phyloP scores from a whole-genome alignment of 2,329 filamentous ascomycete genomes.

The Aspergillus tubingensis region DNA sequence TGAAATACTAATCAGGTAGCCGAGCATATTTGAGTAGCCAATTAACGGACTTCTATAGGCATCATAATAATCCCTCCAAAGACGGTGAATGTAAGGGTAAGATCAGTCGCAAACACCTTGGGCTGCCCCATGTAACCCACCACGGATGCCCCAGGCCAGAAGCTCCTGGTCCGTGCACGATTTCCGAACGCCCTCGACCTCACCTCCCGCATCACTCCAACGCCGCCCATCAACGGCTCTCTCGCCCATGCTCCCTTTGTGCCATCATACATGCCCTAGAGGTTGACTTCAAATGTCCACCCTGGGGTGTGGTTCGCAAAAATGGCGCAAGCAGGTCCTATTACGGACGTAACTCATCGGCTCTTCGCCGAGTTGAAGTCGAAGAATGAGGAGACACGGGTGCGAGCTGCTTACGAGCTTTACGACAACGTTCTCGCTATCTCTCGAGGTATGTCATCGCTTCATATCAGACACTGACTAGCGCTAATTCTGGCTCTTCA shows the following conservation, averaged over 20 bases:
- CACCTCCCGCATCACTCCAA: constrained; percentile 26
- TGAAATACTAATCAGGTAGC: not conserved
- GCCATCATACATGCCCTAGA: constrained; percentile 31
- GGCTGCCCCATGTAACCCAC: not conserved
- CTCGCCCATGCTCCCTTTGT: constrained; percentile 22
- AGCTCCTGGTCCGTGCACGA: constrained; percentile 30
- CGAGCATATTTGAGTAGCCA: not conserved
- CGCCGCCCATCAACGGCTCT: constrained; percentile 18
- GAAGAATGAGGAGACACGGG: constrained; percentile 54
- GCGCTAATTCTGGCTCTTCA: constrained; percentile 16
- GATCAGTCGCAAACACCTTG: not conserved
- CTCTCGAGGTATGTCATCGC: constrained; percentile 44
- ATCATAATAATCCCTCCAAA: not conserved
- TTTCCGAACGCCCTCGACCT: constrained; percentile 26
- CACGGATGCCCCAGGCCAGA: constrained; percentile 16
- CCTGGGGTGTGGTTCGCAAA: constrained; percentile 39
- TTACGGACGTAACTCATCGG: constrained; percentile 55
- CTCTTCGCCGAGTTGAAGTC: constrained; percentile 60
- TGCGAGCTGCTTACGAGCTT: constrained; percentile 52
- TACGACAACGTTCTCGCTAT: constrained; percentile 49
- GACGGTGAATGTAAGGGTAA: not conserved
- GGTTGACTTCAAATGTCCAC: constrained; percentile 43
- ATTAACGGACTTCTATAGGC: not conserved
- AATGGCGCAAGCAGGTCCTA: constrained; percentile 51
- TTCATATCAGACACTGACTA: not conserved